A percentile compares a stretch with the other conserved stretches of the same genome.
phyloP scores from a whole-genome alignment of 2,329 filamentous ascomycete genomes.

The Penicillium sp. region DNA sequence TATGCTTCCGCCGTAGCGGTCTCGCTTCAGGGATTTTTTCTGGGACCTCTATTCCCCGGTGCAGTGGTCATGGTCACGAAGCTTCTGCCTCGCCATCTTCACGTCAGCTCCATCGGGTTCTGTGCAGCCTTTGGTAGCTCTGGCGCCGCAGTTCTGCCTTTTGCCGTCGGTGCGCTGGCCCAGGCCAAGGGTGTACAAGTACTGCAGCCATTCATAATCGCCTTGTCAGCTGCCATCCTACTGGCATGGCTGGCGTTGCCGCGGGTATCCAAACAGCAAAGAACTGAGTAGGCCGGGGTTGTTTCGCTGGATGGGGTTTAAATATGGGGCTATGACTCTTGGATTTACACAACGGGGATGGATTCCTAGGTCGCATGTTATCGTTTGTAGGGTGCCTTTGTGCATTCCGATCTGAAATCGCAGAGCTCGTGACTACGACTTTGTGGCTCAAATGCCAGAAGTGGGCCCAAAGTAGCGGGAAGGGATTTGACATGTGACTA shows the following conservation, averaged over 20 bases:
- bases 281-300: conserved; percentile 6
- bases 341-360: no score
- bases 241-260: conserved; percentile 44
- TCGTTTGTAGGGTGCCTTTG: no score
- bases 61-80: conserved; percentile 69
- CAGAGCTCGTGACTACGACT: background rate
- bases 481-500: conserved; percentile 9
- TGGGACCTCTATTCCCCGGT: conserved; percentile 72
- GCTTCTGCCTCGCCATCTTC: conserved; percentile 64
- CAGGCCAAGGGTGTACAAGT: conserved; percentile 55
- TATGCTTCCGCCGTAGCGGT: conserved; percentile 67
- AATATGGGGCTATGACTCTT: no score
- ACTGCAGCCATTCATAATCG: conserved; percentile 55
- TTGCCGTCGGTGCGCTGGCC: conserved; percentile 42
- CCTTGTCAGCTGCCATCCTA: conserved; percentile 47
- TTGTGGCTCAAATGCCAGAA: conserved; percentile 7
- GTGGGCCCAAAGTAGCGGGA: background rate
- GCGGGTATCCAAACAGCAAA: conserved; percentile 15
- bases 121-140: conserved; percentile 69
- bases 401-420: background rate
- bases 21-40: conserved; percentile 67
- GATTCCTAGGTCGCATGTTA: no score
- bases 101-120: conserved; percentile 76
- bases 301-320: no score
- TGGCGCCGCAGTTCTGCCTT: conserved; percentile 52